These are phyloP conservation scores for Euphorbia celastroides DNA, from an alignment of 441 rosid genomes.

Conservation along the genomic window DNA sequence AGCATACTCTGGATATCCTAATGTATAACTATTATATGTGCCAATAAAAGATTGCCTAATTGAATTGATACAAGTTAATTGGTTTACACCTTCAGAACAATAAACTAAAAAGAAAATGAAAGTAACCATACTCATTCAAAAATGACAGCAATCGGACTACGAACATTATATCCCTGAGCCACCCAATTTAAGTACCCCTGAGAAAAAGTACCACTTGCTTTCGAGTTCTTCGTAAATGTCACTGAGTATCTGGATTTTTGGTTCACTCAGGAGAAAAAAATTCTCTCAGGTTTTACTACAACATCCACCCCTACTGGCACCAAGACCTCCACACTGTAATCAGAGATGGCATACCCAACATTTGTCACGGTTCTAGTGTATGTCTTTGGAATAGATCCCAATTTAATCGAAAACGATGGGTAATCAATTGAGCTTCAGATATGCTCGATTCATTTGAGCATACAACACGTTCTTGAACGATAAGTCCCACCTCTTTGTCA, in stretches of 20 bases:
- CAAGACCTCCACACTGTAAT: constrained; percentile 16
- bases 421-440: constrained; percentile 41
- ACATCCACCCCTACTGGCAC: constrained; percentile 30
- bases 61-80: no score
- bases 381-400: constrained; percentile 24
- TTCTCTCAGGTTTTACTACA: constrained; percentile 22
- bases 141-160: constrained; percentile 20
- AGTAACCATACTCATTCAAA: constrained; percentile 14
- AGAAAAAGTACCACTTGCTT: neutral
- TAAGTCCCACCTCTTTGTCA: constrained; percentile 18
- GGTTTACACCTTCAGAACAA: no score
- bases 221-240: constrained; percentile 19
- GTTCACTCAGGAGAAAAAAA: constrained; percentile 24
- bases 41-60: no score
- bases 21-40: no score
- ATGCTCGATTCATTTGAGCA: constrained; percentile 28
- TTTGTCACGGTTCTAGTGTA: constrained; percentile 42
- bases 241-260: constrained; percentile 29
- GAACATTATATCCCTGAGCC: neutral
- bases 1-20: no score
- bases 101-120: no score
- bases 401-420: constrained; percentile 39
- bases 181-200: constrained; percentile 8
- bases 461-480: constrained; percentile 20
- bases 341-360: constrained; percentile 26